Percentiles rank a stretch among this genome's conserved stretches.
Evolutionary conservation across 2,329 filamentous ascomycete genomes (phyloP).

Genomic region (Microcera coccophila): DNA sequence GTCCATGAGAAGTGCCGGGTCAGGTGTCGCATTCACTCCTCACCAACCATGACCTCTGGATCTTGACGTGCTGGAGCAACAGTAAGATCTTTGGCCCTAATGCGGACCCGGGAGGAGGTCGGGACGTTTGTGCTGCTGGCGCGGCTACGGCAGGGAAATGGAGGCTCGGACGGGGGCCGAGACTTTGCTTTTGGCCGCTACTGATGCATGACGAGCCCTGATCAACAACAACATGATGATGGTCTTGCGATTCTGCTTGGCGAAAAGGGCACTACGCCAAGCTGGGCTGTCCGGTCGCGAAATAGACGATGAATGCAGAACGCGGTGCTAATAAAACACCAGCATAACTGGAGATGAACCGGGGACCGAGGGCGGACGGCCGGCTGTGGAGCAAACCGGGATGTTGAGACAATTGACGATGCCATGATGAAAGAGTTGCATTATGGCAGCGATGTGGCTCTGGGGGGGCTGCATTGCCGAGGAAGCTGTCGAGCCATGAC

Average conservation of each 20-base stretch:
- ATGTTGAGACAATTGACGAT: conserved; percentile 7
- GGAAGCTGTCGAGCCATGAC: not conserved
- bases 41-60: no score
- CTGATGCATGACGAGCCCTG: not conserved
- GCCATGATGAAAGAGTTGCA: not conserved
- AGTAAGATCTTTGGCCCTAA: no score
- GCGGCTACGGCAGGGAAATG: conserved; percentile 14
- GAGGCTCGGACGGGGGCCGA: conserved; percentile 16
- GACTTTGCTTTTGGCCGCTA: conserved; percentile 13
- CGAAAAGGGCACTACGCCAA: conserved; percentile 15
- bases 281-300: conserved; percentile 15
- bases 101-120: not conserved
- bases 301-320: conserved; percentile 10
- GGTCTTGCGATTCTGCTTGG: no score
- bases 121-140: not conserved
- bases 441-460: not conserved
- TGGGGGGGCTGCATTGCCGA: not conserved
- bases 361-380: conserved; percentile 8
- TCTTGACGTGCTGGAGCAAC: no score
- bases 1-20: not conserved
- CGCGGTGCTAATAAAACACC: conserved; percentile 10
- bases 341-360: not conserved
- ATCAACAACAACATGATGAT: no score
- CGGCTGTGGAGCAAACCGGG: conserved; percentile 18
- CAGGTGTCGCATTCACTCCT: not conserved